Evolutionary conservation across 2,329 filamentous ascomycete species (phyloP).

Genomic region (Cryphonectria nitschkei): DNA sequence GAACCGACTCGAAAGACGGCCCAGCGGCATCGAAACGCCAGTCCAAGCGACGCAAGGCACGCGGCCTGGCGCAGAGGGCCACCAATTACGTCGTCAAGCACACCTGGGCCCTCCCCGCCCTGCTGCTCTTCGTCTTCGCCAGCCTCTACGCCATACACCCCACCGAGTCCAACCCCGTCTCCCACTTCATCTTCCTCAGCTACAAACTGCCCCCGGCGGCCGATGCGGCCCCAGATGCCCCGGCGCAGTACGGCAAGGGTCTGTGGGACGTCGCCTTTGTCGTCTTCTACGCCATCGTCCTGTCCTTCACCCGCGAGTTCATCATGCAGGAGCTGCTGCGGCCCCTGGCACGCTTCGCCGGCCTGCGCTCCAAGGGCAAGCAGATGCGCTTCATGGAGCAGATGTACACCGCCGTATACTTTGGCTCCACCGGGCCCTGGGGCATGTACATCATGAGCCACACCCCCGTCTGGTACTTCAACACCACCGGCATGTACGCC

Average conservation of each 20-base stretch:
- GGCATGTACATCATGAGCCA: slow-evolving; percentile 89
- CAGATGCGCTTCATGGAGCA: slow-evolving; percentile 95
- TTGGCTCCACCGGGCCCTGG: slow-evolving; percentile 77
- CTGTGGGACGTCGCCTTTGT: slow-evolving; percentile 84
- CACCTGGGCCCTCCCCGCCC: slow-evolving; percentile 68
- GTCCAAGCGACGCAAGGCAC: slow-evolving; percentile 60
- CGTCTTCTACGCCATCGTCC: slow-evolving; percentile 82
- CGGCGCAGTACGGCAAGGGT: slow-evolving; percentile 85
- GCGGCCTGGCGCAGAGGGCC: slow-evolving; percentile 57
- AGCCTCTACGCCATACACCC: slow-evolving; percentile 76
- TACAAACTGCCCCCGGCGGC: slow-evolving; percentile 69
- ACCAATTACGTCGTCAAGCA: slow-evolving; percentile 58
- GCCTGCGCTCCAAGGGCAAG: slow-evolving; percentile 74
- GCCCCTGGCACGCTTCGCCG: slow-evolving; percentile 71
- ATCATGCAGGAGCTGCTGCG: slow-evolving; percentile 89
- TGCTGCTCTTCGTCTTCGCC: slow-evolving; percentile 67
- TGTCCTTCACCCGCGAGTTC: slow-evolving; percentile 94
- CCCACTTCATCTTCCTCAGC: slow-evolving; percentile 85
- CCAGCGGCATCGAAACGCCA: slow-evolving; percentile 44
- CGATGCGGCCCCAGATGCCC: slow-evolving; percentile 44
- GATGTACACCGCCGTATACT: slow-evolving; percentile 92
- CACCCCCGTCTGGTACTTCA: slow-evolving; percentile 96
- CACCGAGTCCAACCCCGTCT: slow-evolving; percentile 74
- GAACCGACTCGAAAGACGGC: slow-evolving; percentile 32
- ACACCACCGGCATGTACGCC: slow-evolving; percentile 88